Percentiles rank a stretch among this genome's conserved stretches.
These are phyloP conservation scores for Papiliotrema flavescens DNA, from an alignment of 1,284 basidiomycete species.

Conservation along the genomic window DNA sequence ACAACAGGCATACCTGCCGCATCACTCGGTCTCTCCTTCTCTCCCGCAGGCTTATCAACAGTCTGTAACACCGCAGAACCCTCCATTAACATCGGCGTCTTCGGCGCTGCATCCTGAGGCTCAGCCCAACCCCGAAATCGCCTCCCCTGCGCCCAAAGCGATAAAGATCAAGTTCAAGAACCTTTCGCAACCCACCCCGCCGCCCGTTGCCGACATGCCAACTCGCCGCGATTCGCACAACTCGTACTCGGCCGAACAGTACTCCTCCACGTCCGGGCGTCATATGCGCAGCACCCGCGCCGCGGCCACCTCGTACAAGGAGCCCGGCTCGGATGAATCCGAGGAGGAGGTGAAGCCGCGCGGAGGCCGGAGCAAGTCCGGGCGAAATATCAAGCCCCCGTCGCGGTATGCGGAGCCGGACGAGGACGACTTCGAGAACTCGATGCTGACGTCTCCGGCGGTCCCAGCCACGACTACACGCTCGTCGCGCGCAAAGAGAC, in stretches of 20 bases:
- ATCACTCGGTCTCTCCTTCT: not conserved
- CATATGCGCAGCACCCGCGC: not conserved
- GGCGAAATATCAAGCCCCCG: slow-evolving; percentile 11
- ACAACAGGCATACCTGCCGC: not conserved
- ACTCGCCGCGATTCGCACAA: too few species aligned
- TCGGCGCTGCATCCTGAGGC: not conserved
- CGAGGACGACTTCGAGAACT: slow-evolving; percentile 51
- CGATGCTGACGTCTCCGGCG: slow-evolving; percentile 35
- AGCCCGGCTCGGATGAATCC: not conserved
- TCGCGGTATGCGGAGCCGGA: slow-evolving; percentile 7
- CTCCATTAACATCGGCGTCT: too few species aligned
- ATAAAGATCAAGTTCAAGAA: too few species aligned
- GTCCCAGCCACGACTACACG: not conserved
- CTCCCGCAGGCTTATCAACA: too few species aligned
- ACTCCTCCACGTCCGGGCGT: not conserved
- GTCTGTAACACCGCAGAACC: too few species aligned
- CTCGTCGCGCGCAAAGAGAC: slow-evolving; percentile 27
- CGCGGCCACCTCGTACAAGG: not conserved
- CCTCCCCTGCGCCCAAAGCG: too few species aligned
- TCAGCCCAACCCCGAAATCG: not conserved
- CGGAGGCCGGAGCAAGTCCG: not conserved
- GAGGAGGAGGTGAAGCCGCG: not conserved
- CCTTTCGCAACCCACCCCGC: too few species aligned
- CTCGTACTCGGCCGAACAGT: not conserved
- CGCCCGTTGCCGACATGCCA: too few species aligned